phyloP scores from a whole-genome alignment of 1,284 basidiomycete genomes.

The Testicularia cyperi region DNA sequence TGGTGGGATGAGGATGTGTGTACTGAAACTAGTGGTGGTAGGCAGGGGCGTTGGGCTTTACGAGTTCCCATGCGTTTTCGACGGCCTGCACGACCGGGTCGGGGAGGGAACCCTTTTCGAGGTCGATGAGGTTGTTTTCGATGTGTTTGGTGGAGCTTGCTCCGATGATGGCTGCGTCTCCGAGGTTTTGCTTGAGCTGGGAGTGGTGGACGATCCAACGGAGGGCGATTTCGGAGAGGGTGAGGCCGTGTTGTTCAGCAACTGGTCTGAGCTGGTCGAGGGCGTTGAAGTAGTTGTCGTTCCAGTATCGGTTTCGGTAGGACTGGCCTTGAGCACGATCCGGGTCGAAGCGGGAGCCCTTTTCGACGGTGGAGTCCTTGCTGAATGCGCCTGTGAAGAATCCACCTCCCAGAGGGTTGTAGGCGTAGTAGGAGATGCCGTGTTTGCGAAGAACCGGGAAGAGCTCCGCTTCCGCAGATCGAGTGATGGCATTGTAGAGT shows the following conservation, averaged over 20 bases:
- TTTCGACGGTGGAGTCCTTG: constrained; percentile 1
- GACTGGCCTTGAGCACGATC: constrained; percentile 29
- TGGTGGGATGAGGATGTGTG: too few species aligned
- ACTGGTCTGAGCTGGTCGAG: constrained; percentile 53
- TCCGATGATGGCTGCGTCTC: constrained; percentile 39
- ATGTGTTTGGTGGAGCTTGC: constrained; percentile 41
- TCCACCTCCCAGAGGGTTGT: constrained; percentile 58
- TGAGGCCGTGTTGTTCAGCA: constrained; percentile 25
- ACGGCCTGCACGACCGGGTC: constrained; percentile 34
- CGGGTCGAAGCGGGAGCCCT: constrained; percentile 41
- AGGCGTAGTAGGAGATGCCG: constrained; percentile 65
- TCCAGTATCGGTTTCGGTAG: constrained; percentile 44
- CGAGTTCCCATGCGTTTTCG: constrained; percentile 41
- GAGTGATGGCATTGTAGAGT: constrained; percentile 44
- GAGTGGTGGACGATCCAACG: constrained; percentile 49
- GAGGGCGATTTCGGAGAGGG: constrained; percentile 35
- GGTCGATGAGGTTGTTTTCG: constrained; percentile 37
- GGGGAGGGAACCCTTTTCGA: constrained; percentile 37
- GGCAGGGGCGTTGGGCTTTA: constrained; percentile 29
- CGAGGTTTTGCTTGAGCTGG: constrained; percentile 11
- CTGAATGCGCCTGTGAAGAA: constrained; percentile 34
- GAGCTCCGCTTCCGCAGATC: constrained; percentile 31
- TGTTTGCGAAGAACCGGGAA: constrained; percentile 60
- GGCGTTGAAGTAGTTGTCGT: constrained; percentile 44
- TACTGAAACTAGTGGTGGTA: constrained; percentile 21